Evolutionary conservation across 257 asterid species (phyloP).

Genomic region (Nicotiana obtusifolia): DNA sequence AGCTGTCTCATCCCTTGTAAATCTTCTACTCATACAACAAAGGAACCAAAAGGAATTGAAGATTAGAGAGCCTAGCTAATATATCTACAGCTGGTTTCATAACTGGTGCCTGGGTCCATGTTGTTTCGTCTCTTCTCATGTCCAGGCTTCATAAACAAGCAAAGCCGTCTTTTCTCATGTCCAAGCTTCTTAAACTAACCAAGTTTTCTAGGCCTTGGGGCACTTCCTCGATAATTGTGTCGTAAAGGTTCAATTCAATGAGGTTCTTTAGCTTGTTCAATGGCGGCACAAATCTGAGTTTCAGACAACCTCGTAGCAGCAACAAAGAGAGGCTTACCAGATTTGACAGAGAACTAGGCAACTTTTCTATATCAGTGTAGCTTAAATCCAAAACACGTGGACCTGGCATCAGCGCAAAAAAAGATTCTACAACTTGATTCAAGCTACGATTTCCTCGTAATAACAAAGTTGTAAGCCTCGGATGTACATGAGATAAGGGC

Average conservation of each 20-base stretch:
- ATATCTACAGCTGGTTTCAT: background rate
- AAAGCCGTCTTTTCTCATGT: background rate
- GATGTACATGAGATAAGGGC: background rate
- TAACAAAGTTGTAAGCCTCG: slow-evolving; percentile 5
- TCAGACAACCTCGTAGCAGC: background rate
- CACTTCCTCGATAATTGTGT: background rate
- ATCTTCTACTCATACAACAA: background rate
- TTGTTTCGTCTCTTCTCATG: background rate
- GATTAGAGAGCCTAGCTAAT: background rate
- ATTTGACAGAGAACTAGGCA: slow-evolving; percentile 4
- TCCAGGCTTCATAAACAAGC: background rate
- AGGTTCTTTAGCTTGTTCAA: slow-evolving; percentile 13
- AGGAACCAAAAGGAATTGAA: slow-evolving; percentile 1
- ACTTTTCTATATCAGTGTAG: background rate
- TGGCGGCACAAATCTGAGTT: slow-evolving; percentile 5
- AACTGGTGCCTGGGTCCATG: background rate
- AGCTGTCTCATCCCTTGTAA: background rate
- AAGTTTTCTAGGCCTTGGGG: slow-evolving; percentile 2
- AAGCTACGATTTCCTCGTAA: background rate
- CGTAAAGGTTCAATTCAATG: background rate
- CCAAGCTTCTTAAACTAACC: background rate
- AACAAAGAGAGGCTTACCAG: slow-evolving; percentile 11
- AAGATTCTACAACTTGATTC: background rate
- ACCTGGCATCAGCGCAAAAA: background rate
- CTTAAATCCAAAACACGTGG: background rate